Conservation (phyloP, 1,139 yeast species). For the Sugiyamaella neomexicana region DNA sequence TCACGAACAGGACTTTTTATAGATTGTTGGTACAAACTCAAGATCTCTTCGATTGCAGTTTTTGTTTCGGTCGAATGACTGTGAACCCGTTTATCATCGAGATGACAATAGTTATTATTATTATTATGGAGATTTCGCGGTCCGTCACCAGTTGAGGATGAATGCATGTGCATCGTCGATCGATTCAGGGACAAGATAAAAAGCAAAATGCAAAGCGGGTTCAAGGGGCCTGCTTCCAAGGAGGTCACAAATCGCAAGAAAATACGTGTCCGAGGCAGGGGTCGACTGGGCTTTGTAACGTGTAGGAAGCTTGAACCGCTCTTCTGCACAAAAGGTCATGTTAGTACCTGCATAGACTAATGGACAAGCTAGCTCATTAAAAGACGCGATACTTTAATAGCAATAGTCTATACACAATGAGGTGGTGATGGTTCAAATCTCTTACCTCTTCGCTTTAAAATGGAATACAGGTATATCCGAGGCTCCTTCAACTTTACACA, state of each 20-base stretch:
- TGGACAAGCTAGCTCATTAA: background rate
- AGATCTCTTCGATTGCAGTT: background rate
- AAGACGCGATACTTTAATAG: too few species aligned
- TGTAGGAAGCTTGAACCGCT: background rate
- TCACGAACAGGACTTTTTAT: background rate
- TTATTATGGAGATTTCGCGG: constrained; percentile 15
- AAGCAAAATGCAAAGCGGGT: constrained; percentile 1
- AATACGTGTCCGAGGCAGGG: background rate
- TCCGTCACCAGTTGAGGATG: constrained; percentile 1
- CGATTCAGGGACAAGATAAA: constrained; percentile 6
- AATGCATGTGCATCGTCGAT: constrained; percentile 17
- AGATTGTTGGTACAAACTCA: background rate
- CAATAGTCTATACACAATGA: too few species aligned
- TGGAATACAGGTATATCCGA: too few species aligned
- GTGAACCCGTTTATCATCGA: background rate
- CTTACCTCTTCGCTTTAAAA: too few species aligned
- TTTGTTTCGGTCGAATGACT: background rate
- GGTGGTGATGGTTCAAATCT: too few species aligned
- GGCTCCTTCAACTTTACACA: too few species aligned
- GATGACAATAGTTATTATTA: background rate
- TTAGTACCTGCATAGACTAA: background rate
- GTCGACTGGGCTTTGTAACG: background rate
- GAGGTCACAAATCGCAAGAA: background rate
- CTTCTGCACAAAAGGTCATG: background rate
- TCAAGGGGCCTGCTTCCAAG: constrained; percentile 1